Base-by-base conservation (phyloP, 1,284 basidiomycete genomes). In the Vanrija pseudolonga region DNA sequence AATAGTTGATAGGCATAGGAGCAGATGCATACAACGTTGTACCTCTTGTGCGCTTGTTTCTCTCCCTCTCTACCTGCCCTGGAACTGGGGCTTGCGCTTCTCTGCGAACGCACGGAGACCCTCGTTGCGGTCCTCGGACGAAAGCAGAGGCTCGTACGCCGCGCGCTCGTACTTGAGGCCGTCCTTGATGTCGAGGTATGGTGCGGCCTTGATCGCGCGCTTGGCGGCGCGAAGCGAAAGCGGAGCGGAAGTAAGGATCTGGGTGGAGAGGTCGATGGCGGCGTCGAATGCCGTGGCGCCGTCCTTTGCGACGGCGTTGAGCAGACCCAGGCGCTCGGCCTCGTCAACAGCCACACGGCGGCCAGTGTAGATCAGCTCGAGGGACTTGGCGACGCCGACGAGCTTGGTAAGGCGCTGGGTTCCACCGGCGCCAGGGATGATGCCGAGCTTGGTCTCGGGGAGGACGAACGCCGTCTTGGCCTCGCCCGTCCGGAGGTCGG, bases 351-450 rank as follows among this genome's bases (percentile, higher is more conserved):
- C 80, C 48, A 93, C 72, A 51, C 82, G 77, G 7, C 84, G 81
- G 7, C 86, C 87, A 3, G 88, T 89, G 70, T 87, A 92, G 54
- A 94, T 88, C 39, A 94, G 78, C 65, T 93, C 89, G 74, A 96
- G 97, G 6, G 93, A 87, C 71, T 84, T 87, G 40, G 90, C 81
- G 19, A 85, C 73, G 1, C 94, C 93, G 11, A 97, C 76, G 19
- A 96, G 76, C 42, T 90, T 84, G 2, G 90, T 85, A 18, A 89
- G 82, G 36, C 94, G 82, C 67, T 94, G 91, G 1, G 93, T 97
- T 1, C 92, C 92, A 3, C 92, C 91, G n/a, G 90, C 92, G 46
- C 93, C 93, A 14, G 93, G 93, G 53, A 97, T 96, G 61, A 97
- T 96, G 6, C 91, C 93, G 19, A 95, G 80, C 51, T 85, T 83